These are phyloP conservation scores for Geum urbanum DNA, from an alignment of 306 rosid species.

Conservation along the genomic window DNA sequence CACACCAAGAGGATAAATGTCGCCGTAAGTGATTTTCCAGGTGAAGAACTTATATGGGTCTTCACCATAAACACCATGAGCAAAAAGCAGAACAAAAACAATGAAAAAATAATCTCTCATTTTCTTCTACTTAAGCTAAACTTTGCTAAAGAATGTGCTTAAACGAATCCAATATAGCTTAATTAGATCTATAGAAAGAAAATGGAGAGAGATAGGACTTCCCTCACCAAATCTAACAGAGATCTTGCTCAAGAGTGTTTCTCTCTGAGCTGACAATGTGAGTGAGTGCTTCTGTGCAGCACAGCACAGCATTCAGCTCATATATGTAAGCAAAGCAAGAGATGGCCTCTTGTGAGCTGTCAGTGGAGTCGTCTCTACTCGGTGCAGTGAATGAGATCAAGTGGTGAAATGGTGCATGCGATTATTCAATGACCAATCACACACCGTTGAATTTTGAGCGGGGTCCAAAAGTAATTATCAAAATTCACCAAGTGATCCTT, in stretches of 20 bases:
- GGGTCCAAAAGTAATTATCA: background rate
- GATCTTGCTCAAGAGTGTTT: background rate
- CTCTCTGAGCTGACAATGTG: background rate
- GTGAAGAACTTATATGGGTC: conserved; percentile 76
- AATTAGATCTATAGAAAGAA: conserved; percentile 18
- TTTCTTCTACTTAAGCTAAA: background rate
- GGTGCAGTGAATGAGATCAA: background rate
- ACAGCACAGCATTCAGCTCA: background rate
- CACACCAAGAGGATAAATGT: conserved; percentile 85
- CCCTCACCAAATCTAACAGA: conserved; percentile 13
- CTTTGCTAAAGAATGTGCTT: background rate
- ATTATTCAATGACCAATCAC: conserved; percentile 10
- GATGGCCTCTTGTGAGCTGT: conserved; percentile 38
- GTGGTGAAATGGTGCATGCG: conserved; percentile 10
- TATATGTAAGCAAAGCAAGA: conserved; percentile 12
- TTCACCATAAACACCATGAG: conserved; percentile 51
- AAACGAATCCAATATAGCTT: background rate
- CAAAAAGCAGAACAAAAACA: conserved; percentile 24
- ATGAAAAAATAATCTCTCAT: conserved; percentile 27
- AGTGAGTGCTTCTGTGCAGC: background rate
- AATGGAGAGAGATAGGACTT: background rate
- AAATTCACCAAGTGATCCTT: background rate
- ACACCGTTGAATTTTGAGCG: background rate
- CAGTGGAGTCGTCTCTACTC: conserved; percentile 5
- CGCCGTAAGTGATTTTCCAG: conserved; percentile 90